Evolutionary conservation across 1,139 yeast species (phyloP).

Genomic region (Lodderomyces oxycetoniae): DNA sequence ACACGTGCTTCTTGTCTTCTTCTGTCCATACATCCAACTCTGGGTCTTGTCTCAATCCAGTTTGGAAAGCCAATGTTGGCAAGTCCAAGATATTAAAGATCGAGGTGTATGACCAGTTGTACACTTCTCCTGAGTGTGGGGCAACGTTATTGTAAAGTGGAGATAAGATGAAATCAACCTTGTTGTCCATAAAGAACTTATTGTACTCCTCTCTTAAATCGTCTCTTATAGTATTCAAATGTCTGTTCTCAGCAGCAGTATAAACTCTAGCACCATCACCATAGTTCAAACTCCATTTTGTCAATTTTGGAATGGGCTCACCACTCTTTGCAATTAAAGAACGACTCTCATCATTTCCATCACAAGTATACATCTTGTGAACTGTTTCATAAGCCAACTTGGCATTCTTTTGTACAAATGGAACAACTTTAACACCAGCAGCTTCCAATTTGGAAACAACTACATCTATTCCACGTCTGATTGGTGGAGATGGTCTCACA

Average conservation of each 20-base stretch:
- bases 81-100: constrained; percentile 62
- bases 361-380: constrained; percentile 48
- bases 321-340: constrained; percentile 52
- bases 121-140: constrained; percentile 60
- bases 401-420: constrained; percentile 52
- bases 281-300: constrained; percentile 54
- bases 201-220: constrained; percentile 50
- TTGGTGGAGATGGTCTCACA: constrained; percentile 53
- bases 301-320: constrained; percentile 57
- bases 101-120: constrained; percentile 74
- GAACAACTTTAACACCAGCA: constrained; percentile 31
- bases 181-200: constrained; percentile 46
- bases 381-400: constrained; percentile 50
- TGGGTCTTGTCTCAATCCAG: constrained; percentile 58
- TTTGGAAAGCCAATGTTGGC: constrained; percentile 58
- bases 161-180: constrained; percentile 62
- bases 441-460: constrained; percentile 24
- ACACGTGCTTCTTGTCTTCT: constrained; percentile 24
- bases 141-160: constrained; percentile 74
- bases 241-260: constrained; percentile 43
- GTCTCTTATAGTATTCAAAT: constrained; percentile 49
- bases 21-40: constrained; percentile 37
- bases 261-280: constrained; percentile 52
- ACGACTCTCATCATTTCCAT: constrained; percentile 55
- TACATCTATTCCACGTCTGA: constrained; percentile 30